Evolutionary conservation across 2,329 filamentous ascomycete species (phyloP), one percentile per base, ranked within the genome.

Genomic region (Pestalotiopsis sp.): DNA sequence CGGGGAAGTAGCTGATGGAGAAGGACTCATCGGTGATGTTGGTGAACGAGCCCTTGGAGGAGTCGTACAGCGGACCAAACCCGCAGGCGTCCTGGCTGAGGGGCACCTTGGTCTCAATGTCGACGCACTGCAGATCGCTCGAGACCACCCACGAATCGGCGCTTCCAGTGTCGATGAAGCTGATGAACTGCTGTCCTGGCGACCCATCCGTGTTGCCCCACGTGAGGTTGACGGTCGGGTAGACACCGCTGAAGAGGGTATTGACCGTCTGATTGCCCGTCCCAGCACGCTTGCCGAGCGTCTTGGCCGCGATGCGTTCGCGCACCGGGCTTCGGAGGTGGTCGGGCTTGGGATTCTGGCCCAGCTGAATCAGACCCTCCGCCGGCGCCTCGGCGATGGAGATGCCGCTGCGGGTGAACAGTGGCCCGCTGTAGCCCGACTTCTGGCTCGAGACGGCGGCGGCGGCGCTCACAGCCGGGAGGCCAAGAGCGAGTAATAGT

Each of bases 161-260:
- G 48, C 66, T 67, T 48, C 66, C 66, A 17, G 66, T 67, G 60
- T 67, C 66, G 58, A 67, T 60, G 65, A 70, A 71, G 66, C 68
- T 71, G 68, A 71, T 68, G 59, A 70, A 70, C 35, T 69, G 63
- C 66, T 73, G 71, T 14, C 65, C 68, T 11, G 67, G 57, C 22
- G 57, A 59, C 9, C 64, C 58, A 30, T 66, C 55, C 4, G 65
- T 66, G 67, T 70, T 70, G 39, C 58, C 69, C 71, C 70, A 72
- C 1, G 70, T 73, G 26, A 72, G 55, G 44, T 73, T 70, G 30
- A 70, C 62, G 22, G 67, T 65, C 6, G 68, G 70, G 57, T 71
- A 72, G 44, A 72, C 65, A 48, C 68, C 71, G 60, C 67, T 69
- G 66, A 66, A 72, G 17, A 72, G 52, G 24, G 69, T 72, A 52